phyloP scores from a whole-genome alignment of 2,329 filamentous ascomycete species.

The Diaporthe velutina region DNA sequence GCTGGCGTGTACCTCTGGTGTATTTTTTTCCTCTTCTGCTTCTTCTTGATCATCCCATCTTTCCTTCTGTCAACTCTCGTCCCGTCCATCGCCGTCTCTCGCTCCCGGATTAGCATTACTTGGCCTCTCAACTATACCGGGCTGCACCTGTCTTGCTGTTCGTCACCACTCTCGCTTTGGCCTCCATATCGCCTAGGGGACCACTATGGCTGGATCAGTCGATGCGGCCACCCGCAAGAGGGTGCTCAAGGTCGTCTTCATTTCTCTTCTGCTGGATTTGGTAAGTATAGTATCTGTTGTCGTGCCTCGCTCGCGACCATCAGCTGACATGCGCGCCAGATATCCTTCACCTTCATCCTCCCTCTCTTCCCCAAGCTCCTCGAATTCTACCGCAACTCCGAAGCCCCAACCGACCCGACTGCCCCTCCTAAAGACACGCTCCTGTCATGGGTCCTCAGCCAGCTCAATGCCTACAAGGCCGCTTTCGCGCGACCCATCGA shows the following conservation, averaged over 20 bases:
- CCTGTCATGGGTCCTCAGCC: constrained; percentile 82
- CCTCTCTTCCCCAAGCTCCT: constrained; percentile 95
- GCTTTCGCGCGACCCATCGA: constrained; percentile 93
- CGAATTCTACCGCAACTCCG: constrained; percentile 93
- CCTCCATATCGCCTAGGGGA: not conserved
- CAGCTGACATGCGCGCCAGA: constrained; percentile 63
- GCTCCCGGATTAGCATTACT: not conserved
- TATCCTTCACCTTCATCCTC: constrained; percentile 98
- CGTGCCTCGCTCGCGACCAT: constrained; percentile 18
- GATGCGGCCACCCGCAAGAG: constrained; percentile 76
- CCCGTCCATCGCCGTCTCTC: not conserved
- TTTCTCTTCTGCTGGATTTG: constrained; percentile 90
- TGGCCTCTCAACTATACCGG: not conserved
- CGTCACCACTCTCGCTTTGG: constrained; percentile 5
- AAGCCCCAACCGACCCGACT: constrained; percentile 66
- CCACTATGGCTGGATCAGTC: constrained; percentile 56
- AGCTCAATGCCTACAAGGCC: constrained; percentile 94
- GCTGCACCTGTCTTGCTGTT: not conserved
- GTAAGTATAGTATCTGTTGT: constrained; percentile 63
- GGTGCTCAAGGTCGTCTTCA: constrained; percentile 88
- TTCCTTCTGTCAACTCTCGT: not conserved
- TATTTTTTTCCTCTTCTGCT: not conserved
- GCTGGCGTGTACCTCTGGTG: not conserved
- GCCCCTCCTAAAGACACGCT: constrained; percentile 68
- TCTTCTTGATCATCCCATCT: not conserved